Evolutionary conservation across 768 basidiomycete genomes (phyloP).

Genomic region (Leucosporidium scottii): DNA sequence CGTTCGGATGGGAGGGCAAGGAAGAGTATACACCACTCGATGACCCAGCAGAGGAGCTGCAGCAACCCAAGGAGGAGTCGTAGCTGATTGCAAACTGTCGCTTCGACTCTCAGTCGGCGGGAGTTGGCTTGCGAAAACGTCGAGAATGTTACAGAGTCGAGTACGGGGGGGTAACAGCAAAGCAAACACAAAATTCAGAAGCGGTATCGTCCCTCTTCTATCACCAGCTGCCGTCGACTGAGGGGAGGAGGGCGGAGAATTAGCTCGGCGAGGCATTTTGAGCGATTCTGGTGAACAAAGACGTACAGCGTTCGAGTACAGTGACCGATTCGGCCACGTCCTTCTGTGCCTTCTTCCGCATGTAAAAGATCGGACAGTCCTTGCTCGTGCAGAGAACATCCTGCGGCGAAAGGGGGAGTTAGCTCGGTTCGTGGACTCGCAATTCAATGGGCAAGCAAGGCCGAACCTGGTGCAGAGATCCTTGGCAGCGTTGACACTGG

Average conservation of each 20-base stretch:
- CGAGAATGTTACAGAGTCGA: no score
- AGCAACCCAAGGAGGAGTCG: no score
- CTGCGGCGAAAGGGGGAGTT: slow-evolving; percentile 43
- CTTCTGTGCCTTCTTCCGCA: slow-evolving; percentile 96
- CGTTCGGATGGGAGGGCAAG: no score
- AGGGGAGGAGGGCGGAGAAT: not conserved
- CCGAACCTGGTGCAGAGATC: slow-evolving; percentile 75
- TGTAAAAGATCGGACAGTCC: slow-evolving; percentile 98
- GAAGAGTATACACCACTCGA: no score
- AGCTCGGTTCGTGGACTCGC: not conserved
- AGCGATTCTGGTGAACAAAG: not conserved
- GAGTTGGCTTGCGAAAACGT: no score
- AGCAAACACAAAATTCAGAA: no score
- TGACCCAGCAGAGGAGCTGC: no score
- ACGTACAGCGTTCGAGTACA: slow-evolving; percentile 75
- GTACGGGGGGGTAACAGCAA: no score
- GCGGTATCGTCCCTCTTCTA: no score
- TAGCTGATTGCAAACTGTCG: no score
- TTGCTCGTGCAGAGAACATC: slow-evolving; percentile 94
- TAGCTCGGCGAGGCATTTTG: not conserved
- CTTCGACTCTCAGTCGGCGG: no score
- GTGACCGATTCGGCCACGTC: slow-evolving; percentile 81
- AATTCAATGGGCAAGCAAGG: not conserved
- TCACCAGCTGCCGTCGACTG: slow-evolving; percentile 1
- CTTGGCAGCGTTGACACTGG: slow-evolving; percentile 97